These are phyloP conservation scores for Coemansia nantahalensis DNA, from an alignment of 192 early-diverging fungal species.

Conservation along the genomic window DNA sequence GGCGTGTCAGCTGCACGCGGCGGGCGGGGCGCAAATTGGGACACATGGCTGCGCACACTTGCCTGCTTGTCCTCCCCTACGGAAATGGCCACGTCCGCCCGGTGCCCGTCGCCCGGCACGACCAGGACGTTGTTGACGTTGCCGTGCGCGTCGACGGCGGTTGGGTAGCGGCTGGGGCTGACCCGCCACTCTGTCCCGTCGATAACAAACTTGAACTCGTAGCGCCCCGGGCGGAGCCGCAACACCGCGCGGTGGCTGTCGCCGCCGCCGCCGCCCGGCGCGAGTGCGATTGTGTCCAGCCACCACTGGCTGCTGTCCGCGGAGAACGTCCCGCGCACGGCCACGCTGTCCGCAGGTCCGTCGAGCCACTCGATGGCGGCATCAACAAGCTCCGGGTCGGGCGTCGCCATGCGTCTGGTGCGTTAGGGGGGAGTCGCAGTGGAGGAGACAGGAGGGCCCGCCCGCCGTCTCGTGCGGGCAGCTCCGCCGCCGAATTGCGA, in stretches of 20 bases:
- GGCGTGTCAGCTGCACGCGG: neutral
- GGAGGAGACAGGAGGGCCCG: too few species aligned
- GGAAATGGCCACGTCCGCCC: constrained; percentile 2
- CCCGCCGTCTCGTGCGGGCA: too few species aligned
- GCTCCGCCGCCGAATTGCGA: too few species aligned
- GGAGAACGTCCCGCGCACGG: constrained; percentile 43
- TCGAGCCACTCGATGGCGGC: constrained; percentile 36
- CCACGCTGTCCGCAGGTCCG: constrained; percentile 25
- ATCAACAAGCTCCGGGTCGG: constrained; percentile 1
- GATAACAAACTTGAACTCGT: constrained; percentile 51
- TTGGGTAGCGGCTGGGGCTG: constrained; percentile 21
- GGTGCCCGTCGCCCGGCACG: constrained; percentile 6
- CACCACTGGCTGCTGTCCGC: constrained; percentile 25
- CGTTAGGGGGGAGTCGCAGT: too few species aligned
- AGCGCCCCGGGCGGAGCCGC: constrained; percentile 29
- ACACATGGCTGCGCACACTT: neutral
- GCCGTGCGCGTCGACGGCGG: constrained; percentile 25
- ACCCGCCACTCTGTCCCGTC: constrained; percentile 38
- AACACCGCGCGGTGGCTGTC: constrained; percentile 6
- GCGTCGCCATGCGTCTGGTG: neutral
- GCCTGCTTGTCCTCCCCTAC: constrained; percentile 1
- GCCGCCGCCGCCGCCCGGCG: constrained; percentile 2
- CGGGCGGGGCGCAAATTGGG: too few species aligned
- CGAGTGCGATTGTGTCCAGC: constrained; percentile 29
- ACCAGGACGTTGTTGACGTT: constrained; percentile 40